phyloP scores from a whole-genome alignment of 1,284 basidiomycete genomes.

The Cutaneotrichosporon cavernicola region DNA sequence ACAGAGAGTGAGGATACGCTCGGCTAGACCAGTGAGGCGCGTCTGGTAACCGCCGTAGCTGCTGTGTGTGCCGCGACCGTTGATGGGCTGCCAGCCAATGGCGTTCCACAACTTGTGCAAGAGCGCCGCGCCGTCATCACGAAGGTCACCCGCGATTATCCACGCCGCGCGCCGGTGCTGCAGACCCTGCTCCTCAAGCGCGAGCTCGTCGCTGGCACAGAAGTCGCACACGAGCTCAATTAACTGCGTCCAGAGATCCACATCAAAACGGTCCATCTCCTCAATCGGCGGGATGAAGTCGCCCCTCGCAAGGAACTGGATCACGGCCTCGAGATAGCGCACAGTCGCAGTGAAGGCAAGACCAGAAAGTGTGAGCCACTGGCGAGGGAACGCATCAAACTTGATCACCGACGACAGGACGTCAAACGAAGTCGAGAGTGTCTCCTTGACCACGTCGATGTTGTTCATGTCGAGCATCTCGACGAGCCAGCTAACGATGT shows the following conservation, averaged over 20 bases:
- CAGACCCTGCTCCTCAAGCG: slow-evolving; percentile 71
- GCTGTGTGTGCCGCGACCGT: slow-evolving; percentile 13
- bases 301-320: slow-evolving; percentile 67
- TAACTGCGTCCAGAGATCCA: slow-evolving; percentile 74
- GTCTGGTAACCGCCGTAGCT: slow-evolving; percentile 63
- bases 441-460: slow-evolving; percentile 66
- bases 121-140: slow-evolving; percentile 86
- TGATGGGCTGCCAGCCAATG: slow-evolving; percentile 64
- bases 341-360: slow-evolving; percentile 83
- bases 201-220: slow-evolving; percentile 82
- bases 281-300: slow-evolving; percentile 75
- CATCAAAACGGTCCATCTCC: slow-evolving; percentile 68
- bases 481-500: slow-evolving; percentile 76
- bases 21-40: slow-evolving; percentile 79
- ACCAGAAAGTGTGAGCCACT: slow-evolving; percentile 91
- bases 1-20: slow-evolving; percentile 86
- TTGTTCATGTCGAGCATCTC: slow-evolving; percentile 82
- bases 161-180: slow-evolving; percentile 92
- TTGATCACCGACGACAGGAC: slow-evolving; percentile 78
- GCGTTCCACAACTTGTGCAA: slow-evolving; percentile 82
- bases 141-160: slow-evolving; percentile 90
- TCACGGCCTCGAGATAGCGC: slow-evolving; percentile 81
- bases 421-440: slow-evolving; percentile 76
- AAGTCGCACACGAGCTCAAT: slow-evolving; percentile 80
- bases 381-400: slow-evolving; percentile 83